A percentile compares a stretch with the other conserved stretches of the same genome.
These are phyloP conservation scores for Xeromyces bisporus DNA, from an alignment of 495 filamentous ascomycete species.

Conservation along the genomic window DNA sequence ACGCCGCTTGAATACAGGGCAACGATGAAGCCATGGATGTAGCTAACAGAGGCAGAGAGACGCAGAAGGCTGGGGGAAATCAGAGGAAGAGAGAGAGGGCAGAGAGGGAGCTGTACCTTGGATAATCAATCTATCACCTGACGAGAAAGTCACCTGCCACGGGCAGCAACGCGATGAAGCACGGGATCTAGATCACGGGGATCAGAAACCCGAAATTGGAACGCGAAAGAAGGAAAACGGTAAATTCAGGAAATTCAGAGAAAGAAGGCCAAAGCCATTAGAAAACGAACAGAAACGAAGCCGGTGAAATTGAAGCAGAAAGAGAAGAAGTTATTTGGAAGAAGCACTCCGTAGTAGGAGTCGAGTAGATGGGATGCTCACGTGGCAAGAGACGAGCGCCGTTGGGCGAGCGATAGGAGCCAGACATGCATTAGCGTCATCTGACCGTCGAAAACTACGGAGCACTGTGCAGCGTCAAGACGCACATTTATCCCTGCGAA, in stretches of 20 bases:
- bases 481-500: not conserved
- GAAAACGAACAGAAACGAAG: conserved; percentile 9
- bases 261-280: conserved; percentile 5
- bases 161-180: conserved; percentile 29
- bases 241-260: not conserved
- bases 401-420: conserved; percentile 10
- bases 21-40: conserved; percentile 3
- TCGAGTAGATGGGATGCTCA: conserved; percentile 28
- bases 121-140: conserved; percentile 35
- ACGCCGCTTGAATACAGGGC: too few species aligned
- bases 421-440: conserved; percentile 20
- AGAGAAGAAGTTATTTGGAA: conserved; percentile 17
- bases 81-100: conserved; percentile 2
- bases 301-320: conserved; percentile 12
- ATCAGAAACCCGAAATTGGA: conserved; percentile 10
- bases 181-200: conserved; percentile 19
- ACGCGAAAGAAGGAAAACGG: conserved; percentile 4
- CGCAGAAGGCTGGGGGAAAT: conserved; percentile 2
- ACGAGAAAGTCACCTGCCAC: conserved; percentile 36
- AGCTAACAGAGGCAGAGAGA: conserved; percentile 1
- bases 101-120: conserved; percentile 23
- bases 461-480: too few species aligned
- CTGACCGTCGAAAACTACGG: too few species aligned
- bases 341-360: conserved; percentile 16
- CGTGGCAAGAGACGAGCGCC: conserved; percentile 21